phyloP scores from a whole-genome alignment of 495 filamentous ascomycete species.

The Daldinia decipiens region DNA sequence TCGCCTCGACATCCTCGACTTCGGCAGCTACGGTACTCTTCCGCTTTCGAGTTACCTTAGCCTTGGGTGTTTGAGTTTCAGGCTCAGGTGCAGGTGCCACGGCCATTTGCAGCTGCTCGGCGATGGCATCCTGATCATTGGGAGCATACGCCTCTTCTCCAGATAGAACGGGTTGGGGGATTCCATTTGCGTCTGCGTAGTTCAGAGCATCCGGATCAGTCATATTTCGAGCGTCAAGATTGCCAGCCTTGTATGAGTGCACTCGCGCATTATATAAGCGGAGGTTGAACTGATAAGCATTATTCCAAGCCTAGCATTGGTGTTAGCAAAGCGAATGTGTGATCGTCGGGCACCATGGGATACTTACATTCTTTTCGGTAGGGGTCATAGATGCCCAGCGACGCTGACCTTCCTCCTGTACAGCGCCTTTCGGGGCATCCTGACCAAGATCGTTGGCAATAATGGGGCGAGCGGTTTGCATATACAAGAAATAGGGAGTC shows the following conservation, averaged over 20 bases:
- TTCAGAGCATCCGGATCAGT: constrained; percentile 65
- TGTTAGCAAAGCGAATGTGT: constrained; percentile 24
- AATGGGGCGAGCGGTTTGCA: constrained; percentile 79
- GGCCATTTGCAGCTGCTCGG: constrained; percentile 64
- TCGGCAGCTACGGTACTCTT: constrained; percentile 64
- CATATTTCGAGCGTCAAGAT: constrained; percentile 70
- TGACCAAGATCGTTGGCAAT: constrained; percentile 80
- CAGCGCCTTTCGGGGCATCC: constrained; percentile 76
- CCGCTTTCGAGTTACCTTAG: constrained; percentile 56
- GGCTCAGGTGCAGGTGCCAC: constrained; percentile 49
- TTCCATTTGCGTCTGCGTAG: constrained; percentile 65
- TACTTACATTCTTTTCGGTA: constrained; percentile 76
- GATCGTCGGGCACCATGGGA: not conserved
- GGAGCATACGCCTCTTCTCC: constrained; percentile 62
- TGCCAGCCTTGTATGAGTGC: constrained; percentile 76
- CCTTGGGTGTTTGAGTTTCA: constrained; percentile 63
- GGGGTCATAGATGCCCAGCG: constrained; percentile 82
- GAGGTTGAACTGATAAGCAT: constrained; percentile 78
- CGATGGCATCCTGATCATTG: constrained; percentile 67
- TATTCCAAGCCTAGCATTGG: constrained; percentile 71
- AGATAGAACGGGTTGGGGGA: constrained; percentile 55
- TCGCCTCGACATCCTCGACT: constrained; percentile 52
- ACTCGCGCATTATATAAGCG: constrained; percentile 76
- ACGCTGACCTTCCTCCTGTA: constrained; percentile 81
- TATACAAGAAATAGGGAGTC: constrained; percentile 94